Conservation (phyloP, 305 asterid genomes). For the Rubia balearica region DNA sequence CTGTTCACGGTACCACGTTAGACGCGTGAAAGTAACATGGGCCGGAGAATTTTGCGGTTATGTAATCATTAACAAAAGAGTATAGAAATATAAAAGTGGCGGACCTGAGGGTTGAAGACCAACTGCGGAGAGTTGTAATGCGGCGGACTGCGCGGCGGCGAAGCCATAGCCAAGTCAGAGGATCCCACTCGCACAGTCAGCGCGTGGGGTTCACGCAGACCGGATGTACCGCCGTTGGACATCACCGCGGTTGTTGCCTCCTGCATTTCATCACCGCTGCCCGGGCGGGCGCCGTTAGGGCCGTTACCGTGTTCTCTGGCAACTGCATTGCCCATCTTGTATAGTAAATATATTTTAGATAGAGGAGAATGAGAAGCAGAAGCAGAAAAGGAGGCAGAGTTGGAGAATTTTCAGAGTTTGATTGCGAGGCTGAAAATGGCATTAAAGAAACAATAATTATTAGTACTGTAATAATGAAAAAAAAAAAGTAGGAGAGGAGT, state of each 20-base stretch:
- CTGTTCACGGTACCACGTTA: not conserved
- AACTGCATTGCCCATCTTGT: conserved; percentile 17
- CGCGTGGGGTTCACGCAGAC: conserved; percentile 6
- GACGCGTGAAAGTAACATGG: not conserved
- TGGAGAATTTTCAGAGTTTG: not conserved
- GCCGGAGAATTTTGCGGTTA: not conserved
- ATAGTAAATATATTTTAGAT: too few species aligned
- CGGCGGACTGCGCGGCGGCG: conserved; percentile 11
- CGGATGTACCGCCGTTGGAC: conserved; percentile 6
- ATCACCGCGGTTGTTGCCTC: not conserved
- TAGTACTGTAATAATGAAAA: not conserved
- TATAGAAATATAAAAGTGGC: not conserved
- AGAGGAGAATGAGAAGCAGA: not conserved
- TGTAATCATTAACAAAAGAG: not conserved
- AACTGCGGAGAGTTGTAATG: conserved; percentile 4
- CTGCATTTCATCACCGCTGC: not conserved
- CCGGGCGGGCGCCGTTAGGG: not conserved
- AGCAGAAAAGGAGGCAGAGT: too few species aligned
- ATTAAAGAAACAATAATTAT: not conserved
- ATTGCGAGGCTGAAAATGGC: not conserved
- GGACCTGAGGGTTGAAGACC: conserved; percentile 6
- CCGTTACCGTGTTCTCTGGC: conserved; percentile 3
- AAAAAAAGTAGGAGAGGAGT: not conserved
- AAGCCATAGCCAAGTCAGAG: conserved; percentile 9
- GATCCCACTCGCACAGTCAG: not conserved